A percentile compares a stretch with the other conserved stretches of the same genome.
These are phyloP conservation scores for Mucor circinelloides DNA, from an alignment of 371 early-diverging fungal genomes.

Conservation along the genomic window DNA sequence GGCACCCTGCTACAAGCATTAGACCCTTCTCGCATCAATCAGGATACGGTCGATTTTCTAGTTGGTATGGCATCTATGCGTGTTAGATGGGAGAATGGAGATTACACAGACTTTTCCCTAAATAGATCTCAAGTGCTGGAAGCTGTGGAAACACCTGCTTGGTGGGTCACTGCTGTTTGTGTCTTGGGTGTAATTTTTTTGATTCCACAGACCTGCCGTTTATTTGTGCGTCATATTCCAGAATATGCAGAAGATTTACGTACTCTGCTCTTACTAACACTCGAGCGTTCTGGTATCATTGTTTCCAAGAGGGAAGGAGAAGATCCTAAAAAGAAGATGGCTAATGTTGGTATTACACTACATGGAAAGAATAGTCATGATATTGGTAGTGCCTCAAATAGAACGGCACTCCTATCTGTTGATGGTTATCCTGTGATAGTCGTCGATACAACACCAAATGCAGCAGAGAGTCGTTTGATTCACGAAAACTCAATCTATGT, in stretches of 20 bases:
- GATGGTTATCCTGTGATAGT: too few species aligned
- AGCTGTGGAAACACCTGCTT: neutral
- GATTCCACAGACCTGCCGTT: neutral
- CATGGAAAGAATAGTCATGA: too few species aligned
- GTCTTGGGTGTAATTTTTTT: neutral
- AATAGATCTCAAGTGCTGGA: neutral
- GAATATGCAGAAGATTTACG: neutral
- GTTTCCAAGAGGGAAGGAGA: too few species aligned
- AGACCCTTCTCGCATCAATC: neutral
- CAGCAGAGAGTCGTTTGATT: too few species aligned
- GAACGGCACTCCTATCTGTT: too few species aligned
- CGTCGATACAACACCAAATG: too few species aligned
- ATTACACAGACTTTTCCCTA: neutral
- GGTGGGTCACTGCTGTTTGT: neutral
- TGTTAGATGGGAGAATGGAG: neutral
- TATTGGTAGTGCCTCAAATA: too few species aligned
- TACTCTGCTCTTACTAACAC: neutral
- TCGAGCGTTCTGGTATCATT: neutral
- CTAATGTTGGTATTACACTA: too few species aligned
- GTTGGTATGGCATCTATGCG: neutral
- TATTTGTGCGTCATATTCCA: neutral
- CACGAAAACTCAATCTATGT: too few species aligned
- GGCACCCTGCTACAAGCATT: neutral
- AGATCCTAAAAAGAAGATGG: too few species aligned
- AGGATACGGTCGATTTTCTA: neutral